Conservation (phyloP, 2,329 filamentous ascomycete genomes). For the Trichoderma endophyticum region DNA sequence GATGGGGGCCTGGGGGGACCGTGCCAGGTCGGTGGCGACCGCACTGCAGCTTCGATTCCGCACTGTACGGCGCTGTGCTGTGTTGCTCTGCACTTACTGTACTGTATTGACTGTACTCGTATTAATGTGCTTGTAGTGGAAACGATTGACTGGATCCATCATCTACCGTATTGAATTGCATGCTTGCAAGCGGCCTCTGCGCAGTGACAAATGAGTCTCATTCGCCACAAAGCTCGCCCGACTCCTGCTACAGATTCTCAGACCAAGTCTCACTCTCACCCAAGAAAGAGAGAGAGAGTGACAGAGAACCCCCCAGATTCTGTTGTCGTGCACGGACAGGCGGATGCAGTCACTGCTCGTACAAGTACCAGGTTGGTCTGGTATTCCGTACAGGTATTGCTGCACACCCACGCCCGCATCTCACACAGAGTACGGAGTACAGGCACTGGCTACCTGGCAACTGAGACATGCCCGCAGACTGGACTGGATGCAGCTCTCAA, state of each 20-base stretch:
- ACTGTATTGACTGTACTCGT: too few species aligned
- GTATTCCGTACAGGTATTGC: neutral
- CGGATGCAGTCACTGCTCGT: neutral
- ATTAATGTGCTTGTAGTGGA: too few species aligned
- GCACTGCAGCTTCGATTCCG: neutral
- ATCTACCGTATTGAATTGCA: too few species aligned
- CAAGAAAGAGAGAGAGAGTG: neutral
- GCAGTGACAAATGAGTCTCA: neutral
- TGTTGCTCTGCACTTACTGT: too few species aligned
- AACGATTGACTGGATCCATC: too few species aligned
- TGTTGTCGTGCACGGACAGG: neutral
- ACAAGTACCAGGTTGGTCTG: neutral
- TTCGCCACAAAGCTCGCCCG: neutral
- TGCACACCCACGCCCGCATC: neutral
- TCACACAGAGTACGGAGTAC: neutral
- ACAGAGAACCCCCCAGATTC: neutral
- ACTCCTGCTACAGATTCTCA: neutral
- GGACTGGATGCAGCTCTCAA: neutral
- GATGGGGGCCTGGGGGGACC: neutral
- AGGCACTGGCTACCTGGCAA: neutral
- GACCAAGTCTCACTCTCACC: neutral
- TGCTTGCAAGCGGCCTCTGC: neutral
- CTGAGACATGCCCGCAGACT: neutral
- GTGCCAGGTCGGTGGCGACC: neutral
- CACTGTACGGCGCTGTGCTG: neutral